Evolutionary conservation across 208 protist genomes (phyloP), one percentile per base, ranked within the genome.

Genomic region (Trypanosoma scelopori): DNA sequence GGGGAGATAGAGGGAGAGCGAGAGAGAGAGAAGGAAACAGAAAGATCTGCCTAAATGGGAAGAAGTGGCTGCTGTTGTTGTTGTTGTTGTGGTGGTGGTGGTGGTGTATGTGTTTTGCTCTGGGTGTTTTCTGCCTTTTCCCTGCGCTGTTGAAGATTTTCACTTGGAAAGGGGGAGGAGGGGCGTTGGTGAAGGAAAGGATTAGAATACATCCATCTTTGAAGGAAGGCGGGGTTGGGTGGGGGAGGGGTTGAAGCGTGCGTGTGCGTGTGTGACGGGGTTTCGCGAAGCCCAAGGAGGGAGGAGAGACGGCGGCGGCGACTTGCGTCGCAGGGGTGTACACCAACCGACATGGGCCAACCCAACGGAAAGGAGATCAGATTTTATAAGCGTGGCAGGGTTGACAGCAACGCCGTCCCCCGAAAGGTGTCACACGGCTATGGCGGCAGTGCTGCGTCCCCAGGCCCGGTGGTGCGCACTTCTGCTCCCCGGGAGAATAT

Each of bases 361-460:
- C 70, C 71, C 15, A 86, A 85, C 57, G 72, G 70, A 1, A 92
- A 85, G 67, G 85, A 91, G 41, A 46, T 66, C 13, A 87, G 81
- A 58, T 65, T 67, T 5, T 23, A 0, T 22, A 76, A 58, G 56
- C 52, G 50, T 41, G 25, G 50, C 57, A 35, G 52, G 55, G 1
- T 37, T 43, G 18, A 70, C 58, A 25, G 50, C 42, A 28, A 7
- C 7, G 22, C 43, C 35, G 20, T 68, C 35, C 1, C 1, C 27
- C 16, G 39, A 22, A 23, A 70, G 42, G 23, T 15, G 20, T 5
- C 45, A 1, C 5, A 7, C 39, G 27, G 4, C 53, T 45, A 65
- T 41, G 3, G 32, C 32, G 32, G 5, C 12, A n/a, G 13, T 35
- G 4, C 23, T 35, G 49, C 18, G 4, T 5, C 18, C 25, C 53